Conservation (phyloP, 228 moss, liverwort and hornwort genomes). For the Sphagnum fallax region DNA sequence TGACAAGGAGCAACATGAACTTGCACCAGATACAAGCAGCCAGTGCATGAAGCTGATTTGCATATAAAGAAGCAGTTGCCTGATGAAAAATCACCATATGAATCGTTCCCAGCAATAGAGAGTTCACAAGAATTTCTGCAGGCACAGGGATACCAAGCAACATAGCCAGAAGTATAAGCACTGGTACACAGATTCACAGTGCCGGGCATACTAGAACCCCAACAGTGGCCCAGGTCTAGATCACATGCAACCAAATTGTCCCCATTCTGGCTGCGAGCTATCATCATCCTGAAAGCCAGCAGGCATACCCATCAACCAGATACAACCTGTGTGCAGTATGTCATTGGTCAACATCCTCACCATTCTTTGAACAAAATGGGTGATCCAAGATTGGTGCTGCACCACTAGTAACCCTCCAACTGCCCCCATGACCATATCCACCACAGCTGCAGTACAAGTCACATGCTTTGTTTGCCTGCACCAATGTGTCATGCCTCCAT, state of each 20-base stretch:
- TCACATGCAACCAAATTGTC: conserved; percentile 80
- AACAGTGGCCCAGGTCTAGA: conserved; percentile 93
- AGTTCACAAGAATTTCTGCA: conserved; percentile 77
- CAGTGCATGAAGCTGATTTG: conserved; percentile 84
- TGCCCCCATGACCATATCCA: conserved; percentile 73
- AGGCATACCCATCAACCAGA: conserved; percentile 97
- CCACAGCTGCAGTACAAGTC: conserved; percentile 66
- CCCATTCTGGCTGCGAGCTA: conserved; percentile 77
- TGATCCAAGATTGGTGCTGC: conserved; percentile 42
- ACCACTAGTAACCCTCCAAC: conserved; percentile 61
- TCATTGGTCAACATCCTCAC: conserved; percentile 68
- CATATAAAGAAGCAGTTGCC: conserved; percentile 73
- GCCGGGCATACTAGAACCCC: conserved; percentile 55
- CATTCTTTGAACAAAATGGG: conserved; percentile 47
- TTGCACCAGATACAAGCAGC: conserved; percentile 82
- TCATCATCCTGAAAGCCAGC: conserved; percentile 96
- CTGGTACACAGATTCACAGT: conserved; percentile 38
- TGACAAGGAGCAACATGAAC: conserved; percentile 45
- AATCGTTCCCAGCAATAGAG: conserved; percentile 58
- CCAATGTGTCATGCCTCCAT: conserved; percentile 71
- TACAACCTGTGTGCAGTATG: conserved; percentile 89
- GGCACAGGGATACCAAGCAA: conserved; percentile 70
- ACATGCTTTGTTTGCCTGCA: conserved; percentile 51
- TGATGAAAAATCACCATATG: conserved; percentile 83
- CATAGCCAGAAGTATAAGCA: conserved; percentile 53